These are phyloP conservation scores for Saksenaea oblongispora DNA, from an alignment of 371 early-diverging fungal species.

Conservation along the genomic window DNA sequence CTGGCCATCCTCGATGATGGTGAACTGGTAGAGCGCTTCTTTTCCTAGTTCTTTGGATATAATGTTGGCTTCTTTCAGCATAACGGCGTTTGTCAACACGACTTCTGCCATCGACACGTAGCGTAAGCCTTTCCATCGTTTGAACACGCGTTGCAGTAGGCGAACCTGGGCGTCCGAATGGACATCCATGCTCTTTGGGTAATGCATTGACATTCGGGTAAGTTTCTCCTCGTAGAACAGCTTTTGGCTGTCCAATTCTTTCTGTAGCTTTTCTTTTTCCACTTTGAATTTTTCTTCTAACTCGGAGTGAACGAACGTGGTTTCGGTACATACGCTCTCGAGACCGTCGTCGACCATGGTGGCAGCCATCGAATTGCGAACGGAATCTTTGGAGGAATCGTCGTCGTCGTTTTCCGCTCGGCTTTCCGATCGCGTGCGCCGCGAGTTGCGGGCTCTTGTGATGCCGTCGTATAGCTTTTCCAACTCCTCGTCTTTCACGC, in stretches of 20 bases:
- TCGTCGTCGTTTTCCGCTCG: conserved; percentile 58
- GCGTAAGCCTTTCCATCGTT: conserved; percentile 64
- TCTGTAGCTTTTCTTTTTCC: conserved; percentile 59
- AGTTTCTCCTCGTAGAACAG: conserved; percentile 62
- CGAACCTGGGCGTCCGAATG: conserved; percentile 43
- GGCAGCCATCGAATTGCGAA: conserved; percentile 34
- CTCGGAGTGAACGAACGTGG: conserved; percentile 29
- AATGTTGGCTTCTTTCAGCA: conserved; percentile 88
- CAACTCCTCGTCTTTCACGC: conserved; percentile 60
- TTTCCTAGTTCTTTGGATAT: conserved; percentile 80
- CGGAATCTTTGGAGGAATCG: conserved; percentile 46
- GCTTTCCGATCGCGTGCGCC: conserved; percentile 58
- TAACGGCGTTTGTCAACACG: conserved; percentile 67
- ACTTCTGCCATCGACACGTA: conserved; percentile 75
- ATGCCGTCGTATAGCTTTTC: conserved; percentile 62
- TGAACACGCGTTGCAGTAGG: conserved; percentile 52
- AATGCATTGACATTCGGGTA: conserved; percentile 47
- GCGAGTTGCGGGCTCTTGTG: conserved; percentile 50
- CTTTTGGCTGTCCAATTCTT: conserved; percentile 46
- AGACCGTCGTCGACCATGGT: conserved; percentile 40
- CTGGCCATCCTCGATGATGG: conserved; percentile 64
- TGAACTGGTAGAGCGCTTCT: conserved; percentile 80
- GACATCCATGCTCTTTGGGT: conserved; percentile 25
- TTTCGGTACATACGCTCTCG: conserved; percentile 49
- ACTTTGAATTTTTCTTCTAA: conserved; percentile 55